phyloP scores from a whole-genome alignment of 441 rosid genomes.

The Hura crepitans region DNA sequence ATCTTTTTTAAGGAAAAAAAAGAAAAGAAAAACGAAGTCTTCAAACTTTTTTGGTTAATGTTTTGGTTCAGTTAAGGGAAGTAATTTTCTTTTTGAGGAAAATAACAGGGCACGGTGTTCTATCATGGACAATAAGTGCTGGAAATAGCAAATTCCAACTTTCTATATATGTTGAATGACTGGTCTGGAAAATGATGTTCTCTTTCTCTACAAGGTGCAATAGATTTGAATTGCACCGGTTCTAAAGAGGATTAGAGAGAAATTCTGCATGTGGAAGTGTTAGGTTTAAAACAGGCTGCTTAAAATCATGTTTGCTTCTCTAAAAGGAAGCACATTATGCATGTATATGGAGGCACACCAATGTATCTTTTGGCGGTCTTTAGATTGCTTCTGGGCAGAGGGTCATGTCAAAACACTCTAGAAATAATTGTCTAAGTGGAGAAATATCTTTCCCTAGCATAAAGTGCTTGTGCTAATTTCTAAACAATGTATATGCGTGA shows the following conservation, averaged over 20 bases:
- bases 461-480: neutral
- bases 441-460: neutral
- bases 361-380: constrained; percentile 6
- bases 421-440: neutral
- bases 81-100: neutral
- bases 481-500: neutral
- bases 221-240: neutral
- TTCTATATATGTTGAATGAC: neutral
- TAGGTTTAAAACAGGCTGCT: neutral
- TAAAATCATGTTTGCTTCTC: neutral
- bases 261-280: neutral
- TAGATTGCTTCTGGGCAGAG: neutral
- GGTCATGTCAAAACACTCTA: neutral
- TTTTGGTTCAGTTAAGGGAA: neutral
- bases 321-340: neutral
- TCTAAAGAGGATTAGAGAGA: neutral
- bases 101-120: neutral
- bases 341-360: neutral
- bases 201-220: neutral
- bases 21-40: neutral
- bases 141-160: neutral
- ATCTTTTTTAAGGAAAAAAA: neutral
- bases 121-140: neutral
- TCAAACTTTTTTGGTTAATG: neutral
- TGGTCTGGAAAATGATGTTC: neutral